These are phyloP conservation scores for Neobulgaria alba DNA, from an alignment of 2,329 filamentous ascomycete species.

Conservation along the genomic window DNA sequence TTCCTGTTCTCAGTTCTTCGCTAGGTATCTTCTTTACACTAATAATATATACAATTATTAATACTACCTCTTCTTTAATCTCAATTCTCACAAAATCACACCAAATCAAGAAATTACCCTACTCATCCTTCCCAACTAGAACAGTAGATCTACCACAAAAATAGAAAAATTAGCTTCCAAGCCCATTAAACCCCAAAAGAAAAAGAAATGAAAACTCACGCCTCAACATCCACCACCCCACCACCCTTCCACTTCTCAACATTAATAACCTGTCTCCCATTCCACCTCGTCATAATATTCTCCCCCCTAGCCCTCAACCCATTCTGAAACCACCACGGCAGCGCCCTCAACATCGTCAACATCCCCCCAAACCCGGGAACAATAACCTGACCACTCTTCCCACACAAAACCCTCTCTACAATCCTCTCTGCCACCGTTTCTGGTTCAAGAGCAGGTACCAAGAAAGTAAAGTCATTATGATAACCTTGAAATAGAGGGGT, in stretches of 20 bases:
- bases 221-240: constrained; percentile 12
- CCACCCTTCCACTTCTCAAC: constrained; percentile 20
- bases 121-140: too few relatives aligned
- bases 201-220: constrained; percentile 13
- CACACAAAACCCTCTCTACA: constrained; percentile 49
- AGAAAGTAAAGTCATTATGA: constrained; percentile 39
- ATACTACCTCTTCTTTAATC: too few relatives aligned
- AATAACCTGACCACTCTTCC: constrained; percentile 47
- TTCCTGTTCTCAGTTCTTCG: too few relatives aligned
- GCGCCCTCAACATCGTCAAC: constrained; percentile 38
- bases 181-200: neutral
- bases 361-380: constrained; percentile 38
- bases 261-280: constrained; percentile 28
- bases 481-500: constrained; percentile 53
- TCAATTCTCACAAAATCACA: too few relatives aligned
- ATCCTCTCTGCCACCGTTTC: constrained; percentile 58
- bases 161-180: neutral
- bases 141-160: constrained; percentile 19
- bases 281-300: constrained; percentile 24
- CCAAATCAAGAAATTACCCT: too few relatives aligned
- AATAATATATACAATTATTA: too few relatives aligned
- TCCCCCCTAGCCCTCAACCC: constrained; percentile 35
- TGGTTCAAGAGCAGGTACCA: constrained; percentile 46
- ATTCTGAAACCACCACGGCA: constrained; percentile 58
- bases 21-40: too few relatives aligned